phyloP scores from a whole-genome alignment of 2,329 filamentous ascomycete genomes.

The Ophiocordyceps camponoti-saundersi region DNA sequence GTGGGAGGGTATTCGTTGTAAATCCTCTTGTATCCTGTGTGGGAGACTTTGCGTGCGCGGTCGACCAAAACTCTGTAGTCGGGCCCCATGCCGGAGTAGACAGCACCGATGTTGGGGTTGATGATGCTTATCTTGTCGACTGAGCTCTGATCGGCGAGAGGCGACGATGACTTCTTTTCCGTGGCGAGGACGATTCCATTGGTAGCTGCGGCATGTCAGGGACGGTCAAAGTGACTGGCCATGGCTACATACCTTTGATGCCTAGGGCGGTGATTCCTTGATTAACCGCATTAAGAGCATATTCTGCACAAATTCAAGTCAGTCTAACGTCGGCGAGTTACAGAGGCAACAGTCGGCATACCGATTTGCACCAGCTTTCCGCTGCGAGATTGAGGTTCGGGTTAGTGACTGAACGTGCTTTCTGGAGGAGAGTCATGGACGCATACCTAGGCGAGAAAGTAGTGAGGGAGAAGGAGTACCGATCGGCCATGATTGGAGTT shows the following conservation, averaged over 20 bases:
- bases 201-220: conserved; percentile 46
- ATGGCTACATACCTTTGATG: conserved; percentile 65
- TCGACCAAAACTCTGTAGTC: conserved; percentile 97
- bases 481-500: conserved; percentile 63
- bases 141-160: conserved; percentile 86
- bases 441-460: conserved; percentile 97
- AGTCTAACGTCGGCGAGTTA: neutral
- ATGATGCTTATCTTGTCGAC: conserved; percentile 95
- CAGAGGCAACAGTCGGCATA: conserved; percentile 9
- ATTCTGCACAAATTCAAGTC: conserved; percentile 43
- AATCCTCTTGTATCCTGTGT: conserved; percentile 97
- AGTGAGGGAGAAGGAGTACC: conserved; percentile 98
- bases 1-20: conserved; percentile 99
- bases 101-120: conserved; percentile 98
- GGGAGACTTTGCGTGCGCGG: conserved; percentile 93
- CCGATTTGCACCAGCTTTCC: conserved; percentile 99
- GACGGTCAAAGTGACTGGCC: neutral
- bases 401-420: conserved; percentile 17
- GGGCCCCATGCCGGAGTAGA: conserved; percentile 97
- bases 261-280: conserved; percentile 96
- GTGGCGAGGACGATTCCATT: conserved; percentile 98
- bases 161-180: conserved; percentile 98
- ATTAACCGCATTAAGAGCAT: conserved; percentile 97
- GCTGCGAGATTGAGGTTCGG: conserved; percentile 32
- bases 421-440: neutral